A percentile compares a stretch with the other conserved stretches of the same genome.
phyloP scores from a whole-genome alignment of 805 yeast species.

The Monosporozyma solicola region DNA sequence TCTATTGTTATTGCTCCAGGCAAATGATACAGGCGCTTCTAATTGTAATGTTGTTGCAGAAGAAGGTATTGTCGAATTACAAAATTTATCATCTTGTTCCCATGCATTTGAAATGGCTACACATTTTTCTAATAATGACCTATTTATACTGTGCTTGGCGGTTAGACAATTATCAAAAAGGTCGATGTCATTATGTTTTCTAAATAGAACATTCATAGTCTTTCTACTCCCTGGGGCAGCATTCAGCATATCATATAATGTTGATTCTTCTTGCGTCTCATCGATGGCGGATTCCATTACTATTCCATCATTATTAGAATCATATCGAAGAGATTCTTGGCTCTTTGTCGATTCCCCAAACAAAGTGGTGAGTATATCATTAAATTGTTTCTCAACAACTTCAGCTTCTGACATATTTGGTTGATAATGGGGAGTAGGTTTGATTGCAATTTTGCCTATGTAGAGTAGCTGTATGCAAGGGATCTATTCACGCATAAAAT shows the following conservation, averaged over 20 bases:
- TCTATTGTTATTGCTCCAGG: slow-evolving; percentile 20
- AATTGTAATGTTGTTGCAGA: slow-evolving; percentile 8
- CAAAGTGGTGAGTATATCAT: not conserved
- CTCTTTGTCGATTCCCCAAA: not conserved
- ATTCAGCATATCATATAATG: slow-evolving; percentile 20
- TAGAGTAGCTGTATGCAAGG: not conserved
- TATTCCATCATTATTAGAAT: not conserved
- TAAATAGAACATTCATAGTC: slow-evolving; percentile 16
- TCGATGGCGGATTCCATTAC: not conserved
- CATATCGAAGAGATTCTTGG: not conserved
- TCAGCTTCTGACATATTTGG: not conserved
- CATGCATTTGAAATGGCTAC: slow-evolving; percentile 13
- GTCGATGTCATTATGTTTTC: not conserved
- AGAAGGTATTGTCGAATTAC: slow-evolving; percentile 6
- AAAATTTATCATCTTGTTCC: slow-evolving; percentile 16
- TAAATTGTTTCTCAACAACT: not conserved
- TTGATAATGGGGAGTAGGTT: not conserved
- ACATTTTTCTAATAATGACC: slow-evolving; percentile 3
- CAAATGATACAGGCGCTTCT: slow-evolving; percentile 23
- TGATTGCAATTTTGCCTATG: not conserved
- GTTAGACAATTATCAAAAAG: not conserved
- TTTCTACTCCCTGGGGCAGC: slow-evolving; percentile 18
- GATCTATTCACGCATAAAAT: not conserved
- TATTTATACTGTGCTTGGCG: not conserved
- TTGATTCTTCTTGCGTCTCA: not conserved